These are phyloP conservation scores for Periglandula ipomoeae DNA, from an alignment of 2,329 filamentous ascomycete species.

Conservation along the genomic window DNA sequence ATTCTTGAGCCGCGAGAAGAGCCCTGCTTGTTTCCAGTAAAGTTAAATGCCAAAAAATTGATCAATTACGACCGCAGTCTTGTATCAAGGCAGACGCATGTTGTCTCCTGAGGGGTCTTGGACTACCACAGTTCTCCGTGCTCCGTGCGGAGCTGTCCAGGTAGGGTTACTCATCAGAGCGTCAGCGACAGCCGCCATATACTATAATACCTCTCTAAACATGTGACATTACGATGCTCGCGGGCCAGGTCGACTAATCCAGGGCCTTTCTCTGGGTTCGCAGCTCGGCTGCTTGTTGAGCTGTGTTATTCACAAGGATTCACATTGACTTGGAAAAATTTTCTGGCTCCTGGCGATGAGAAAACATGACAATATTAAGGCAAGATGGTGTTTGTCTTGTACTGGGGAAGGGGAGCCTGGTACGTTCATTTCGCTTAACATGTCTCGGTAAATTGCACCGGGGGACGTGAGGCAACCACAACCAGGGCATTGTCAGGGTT, in stretches of 20 bases:
- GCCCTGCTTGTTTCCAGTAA: not conserved
- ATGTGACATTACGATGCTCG: not conserved
- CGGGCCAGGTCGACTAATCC: not conserved
- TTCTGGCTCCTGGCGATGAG: not conserved
- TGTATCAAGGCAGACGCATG: not conserved
- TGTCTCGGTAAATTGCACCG: slow-evolving; percentile 25
- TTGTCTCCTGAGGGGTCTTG: not conserved
- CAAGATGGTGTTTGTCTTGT: not conserved
- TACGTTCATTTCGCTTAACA: slow-evolving; percentile 25
- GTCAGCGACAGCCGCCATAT: too few species aligned
- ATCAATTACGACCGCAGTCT: not conserved
- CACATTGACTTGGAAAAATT: not conserved
- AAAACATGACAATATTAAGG: not conserved
- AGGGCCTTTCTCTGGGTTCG: too few species aligned
- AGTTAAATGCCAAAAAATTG: not conserved
- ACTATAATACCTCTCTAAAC: too few species aligned
- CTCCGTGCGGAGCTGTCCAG: not conserved
- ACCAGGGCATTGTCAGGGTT: not conserved
- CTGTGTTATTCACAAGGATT: not conserved
- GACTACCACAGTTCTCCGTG: not conserved
- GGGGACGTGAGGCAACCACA: slow-evolving; percentile 5
- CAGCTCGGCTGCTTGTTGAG: not conserved
- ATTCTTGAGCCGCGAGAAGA: not conserved
- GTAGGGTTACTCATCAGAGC: not conserved
- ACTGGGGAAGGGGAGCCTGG: not conserved